phyloP scores from a whole-genome alignment of 2,329 filamentous ascomycete genomes.

The Knufia fluminis region DNA sequence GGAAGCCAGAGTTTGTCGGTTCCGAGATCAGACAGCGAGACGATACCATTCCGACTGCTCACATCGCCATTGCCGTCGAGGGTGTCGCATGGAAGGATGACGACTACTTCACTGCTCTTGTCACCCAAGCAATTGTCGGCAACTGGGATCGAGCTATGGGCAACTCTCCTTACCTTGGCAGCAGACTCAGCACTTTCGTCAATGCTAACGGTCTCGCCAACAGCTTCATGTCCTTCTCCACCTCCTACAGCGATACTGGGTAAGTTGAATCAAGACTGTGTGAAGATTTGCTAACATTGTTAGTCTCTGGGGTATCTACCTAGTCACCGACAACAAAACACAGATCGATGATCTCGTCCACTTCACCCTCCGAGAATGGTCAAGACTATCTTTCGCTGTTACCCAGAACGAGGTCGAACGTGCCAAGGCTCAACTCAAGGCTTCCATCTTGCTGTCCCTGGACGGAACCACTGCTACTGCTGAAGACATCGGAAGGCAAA shows the following conservation, averaged over 20 bases:
- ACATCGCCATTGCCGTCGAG: conserved; percentile 97
- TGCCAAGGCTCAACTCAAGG: conserved; percentile 98
- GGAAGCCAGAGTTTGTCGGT: conserved; percentile 88
- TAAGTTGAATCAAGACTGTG: conserved; percentile 42
- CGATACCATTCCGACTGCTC: conserved; percentile 89
- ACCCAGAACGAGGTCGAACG: conserved; percentile 88
- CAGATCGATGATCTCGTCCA: conserved; percentile 91
- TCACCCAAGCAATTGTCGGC: conserved; percentile 95
- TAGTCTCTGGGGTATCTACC: conserved; percentile 99
- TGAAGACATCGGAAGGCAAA: conserved; percentile 97
- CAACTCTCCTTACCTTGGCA: conserved; percentile 92
- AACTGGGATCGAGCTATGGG: conserved; percentile 99
- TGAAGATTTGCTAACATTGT: conserved; percentile 23
- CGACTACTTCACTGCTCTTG: conserved; percentile 96
- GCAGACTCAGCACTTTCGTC: conserved; percentile 92
- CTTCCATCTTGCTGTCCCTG: conserved; percentile 89
- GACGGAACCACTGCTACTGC: conserved; percentile 96
- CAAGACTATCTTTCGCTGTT: conserved; percentile 82
- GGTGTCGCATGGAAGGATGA: conserved; percentile 99
- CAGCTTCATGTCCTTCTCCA: conserved; percentile 99
- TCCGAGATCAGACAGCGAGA: conserved; percentile 94
- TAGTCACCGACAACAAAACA: conserved; percentile 82
- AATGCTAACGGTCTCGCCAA: conserved; percentile 94
- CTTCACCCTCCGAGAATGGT: conserved; percentile 98
- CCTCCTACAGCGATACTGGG: conserved; percentile 98